Conservation (phyloP, 129 eudicot genomes). For the Tagetes patula region DNA sequence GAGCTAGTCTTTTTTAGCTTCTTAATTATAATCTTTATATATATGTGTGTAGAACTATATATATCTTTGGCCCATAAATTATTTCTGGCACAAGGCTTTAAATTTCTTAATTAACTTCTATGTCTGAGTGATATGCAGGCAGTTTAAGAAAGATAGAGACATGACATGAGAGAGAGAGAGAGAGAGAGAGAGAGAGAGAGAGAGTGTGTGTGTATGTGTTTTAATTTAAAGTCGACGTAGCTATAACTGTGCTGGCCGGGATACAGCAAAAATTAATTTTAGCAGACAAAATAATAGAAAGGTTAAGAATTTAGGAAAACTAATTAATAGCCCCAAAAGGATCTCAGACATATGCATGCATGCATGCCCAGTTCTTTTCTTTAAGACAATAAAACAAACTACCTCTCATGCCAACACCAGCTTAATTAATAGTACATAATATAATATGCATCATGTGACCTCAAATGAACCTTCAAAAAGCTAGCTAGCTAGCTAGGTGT, state of each 20-base stretch:
- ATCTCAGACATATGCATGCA: constrained; percentile 37
- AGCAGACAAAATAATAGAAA: constrained; percentile 37
- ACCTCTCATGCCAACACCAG: constrained; percentile 31
- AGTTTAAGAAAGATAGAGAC: constrained; percentile 34
- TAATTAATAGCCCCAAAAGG: constrained; percentile 33
- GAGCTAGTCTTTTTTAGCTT: too few species aligned
- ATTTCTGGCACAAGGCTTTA: constrained; percentile 24
- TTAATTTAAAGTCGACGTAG: too few species aligned
- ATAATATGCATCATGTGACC: neutral
- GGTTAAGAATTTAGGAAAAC: constrained; percentile 22
- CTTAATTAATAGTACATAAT: neutral
- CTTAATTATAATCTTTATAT: too few species aligned
- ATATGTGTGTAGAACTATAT: constrained; percentile 6
- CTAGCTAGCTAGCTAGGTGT: neutral
- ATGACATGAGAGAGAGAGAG: constrained; percentile 30
- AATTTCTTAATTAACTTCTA: constrained; percentile 27
- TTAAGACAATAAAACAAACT: constrained; percentile 21
- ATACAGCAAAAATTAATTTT: constrained; percentile 30
- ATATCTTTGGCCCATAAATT: constrained; percentile 18
- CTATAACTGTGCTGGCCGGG: constrained; percentile 27
- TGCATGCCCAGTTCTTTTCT: too few species aligned
- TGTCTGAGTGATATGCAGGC: constrained; percentile 36
- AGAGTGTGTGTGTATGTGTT: too few species aligned
- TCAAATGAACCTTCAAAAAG: constrained; percentile 9
- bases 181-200: too few species aligned